A percentile compares a stretch with the other conserved stretches of the same genome.
Conservation (phyloP, 1,139 yeast genomes). For the Tardiomyces blankii region DNA sequence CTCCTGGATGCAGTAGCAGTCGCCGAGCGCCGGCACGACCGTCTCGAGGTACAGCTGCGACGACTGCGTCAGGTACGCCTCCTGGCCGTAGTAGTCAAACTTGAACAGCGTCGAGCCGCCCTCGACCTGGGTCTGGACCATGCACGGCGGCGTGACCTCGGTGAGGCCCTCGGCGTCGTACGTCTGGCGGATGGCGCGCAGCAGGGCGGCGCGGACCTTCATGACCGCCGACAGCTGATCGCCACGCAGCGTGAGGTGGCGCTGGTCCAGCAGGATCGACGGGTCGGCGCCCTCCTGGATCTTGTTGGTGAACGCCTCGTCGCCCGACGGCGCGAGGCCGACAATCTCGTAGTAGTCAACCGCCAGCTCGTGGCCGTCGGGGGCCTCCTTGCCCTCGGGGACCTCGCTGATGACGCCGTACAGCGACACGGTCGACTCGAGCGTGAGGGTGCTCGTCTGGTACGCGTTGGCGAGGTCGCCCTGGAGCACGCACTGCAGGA, state of each 20-base stretch:
- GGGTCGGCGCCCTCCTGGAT: constrained; percentile 93
- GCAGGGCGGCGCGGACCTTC: constrained; percentile 82
- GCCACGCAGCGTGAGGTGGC: constrained; percentile 92
- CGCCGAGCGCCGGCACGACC: constrained; percentile 91
- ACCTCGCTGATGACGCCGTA: constrained; percentile 73
- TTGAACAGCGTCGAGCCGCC: constrained; percentile 96
- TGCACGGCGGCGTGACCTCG: constrained; percentile 98
- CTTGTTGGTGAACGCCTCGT: constrained; percentile 88
- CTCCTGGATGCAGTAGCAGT: constrained; percentile 95
- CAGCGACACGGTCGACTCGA: constrained; percentile 73
- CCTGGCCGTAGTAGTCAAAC: constrained; percentile 92
- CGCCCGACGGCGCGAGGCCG: constrained; percentile 95
- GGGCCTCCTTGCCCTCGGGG: constrained; percentile 95
- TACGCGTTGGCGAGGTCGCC: constrained; percentile 92
- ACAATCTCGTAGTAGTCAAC: constrained; percentile 84
- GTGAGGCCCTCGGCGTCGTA: constrained; percentile 63
- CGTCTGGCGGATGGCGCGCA: constrained; percentile 65
- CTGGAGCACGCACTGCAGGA: constrained; percentile 70
- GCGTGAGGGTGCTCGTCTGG: constrained; percentile 71
- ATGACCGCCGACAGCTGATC: constrained; percentile 89
- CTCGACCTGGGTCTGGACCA: constrained; percentile 99
- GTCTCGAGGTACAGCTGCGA: constrained; percentile 97
- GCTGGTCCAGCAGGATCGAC: constrained; percentile 79
- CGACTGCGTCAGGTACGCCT: constrained; percentile 92
- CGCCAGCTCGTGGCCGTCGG: constrained; percentile 91